These are phyloP conservation scores for Conringia planisiliqua DNA, from an alignment of 345 rosid species.

Conservation along the genomic window DNA sequence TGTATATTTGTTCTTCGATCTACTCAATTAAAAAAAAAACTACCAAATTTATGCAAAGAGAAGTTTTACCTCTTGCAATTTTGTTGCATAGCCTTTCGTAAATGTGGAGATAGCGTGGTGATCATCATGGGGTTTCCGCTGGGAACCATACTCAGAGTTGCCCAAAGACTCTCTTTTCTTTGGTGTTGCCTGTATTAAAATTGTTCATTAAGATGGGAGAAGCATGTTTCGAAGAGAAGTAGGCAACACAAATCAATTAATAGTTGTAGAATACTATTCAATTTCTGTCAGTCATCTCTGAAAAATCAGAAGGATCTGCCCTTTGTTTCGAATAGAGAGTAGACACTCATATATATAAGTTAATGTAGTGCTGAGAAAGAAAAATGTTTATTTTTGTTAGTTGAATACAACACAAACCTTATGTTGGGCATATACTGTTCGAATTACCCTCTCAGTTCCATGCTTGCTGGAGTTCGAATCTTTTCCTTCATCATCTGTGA, in stretches of 20 bases:
- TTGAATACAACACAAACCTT: slow-evolving; percentile 47
- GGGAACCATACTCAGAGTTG: slow-evolving; percentile 33
- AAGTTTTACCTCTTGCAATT: slow-evolving; percentile 58
- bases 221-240: background rate
- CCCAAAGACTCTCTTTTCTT: slow-evolving; percentile 43
- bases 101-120: slow-evolving; percentile 42
- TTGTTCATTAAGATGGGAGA: background rate
- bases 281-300: background rate
- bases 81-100: slow-evolving; percentile 50
- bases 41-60: background rate
- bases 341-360: background rate
- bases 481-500: slow-evolving; percentile 87
- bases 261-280: background rate
- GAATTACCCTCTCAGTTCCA: slow-evolving; percentile 60
- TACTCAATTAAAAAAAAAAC: background rate
- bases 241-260: background rate
- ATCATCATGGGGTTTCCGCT: slow-evolving; percentile 39
- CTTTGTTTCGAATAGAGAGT: background rate
- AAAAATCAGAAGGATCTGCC: background rate
- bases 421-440: slow-evolving; percentile 66
- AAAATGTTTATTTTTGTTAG: background rate
- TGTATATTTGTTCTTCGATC: background rate
- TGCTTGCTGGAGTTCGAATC: slow-evolving; percentile 42
- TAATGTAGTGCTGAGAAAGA: background rate
- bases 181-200: slow-evolving; percentile 45